Evolutionary conservation across 768 basidiomycete genomes (phyloP).

Genomic region (Kockovaella imperatae): DNA sequence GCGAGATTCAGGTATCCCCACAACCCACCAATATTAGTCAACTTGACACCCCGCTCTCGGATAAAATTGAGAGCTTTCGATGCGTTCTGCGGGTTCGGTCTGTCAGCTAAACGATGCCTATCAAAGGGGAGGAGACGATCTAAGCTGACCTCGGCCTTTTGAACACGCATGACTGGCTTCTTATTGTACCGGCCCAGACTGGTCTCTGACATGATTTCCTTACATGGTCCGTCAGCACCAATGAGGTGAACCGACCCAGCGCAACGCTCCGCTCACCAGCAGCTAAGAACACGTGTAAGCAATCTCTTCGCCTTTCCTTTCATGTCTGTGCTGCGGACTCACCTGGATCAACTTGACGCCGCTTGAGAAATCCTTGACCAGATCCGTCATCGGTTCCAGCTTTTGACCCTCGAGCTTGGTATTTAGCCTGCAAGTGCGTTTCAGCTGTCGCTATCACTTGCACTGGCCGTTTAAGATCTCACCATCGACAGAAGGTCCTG

Average conservation of each 20-base stretch:
- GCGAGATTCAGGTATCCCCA: not conserved
- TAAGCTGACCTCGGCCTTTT: constrained; percentile 67
- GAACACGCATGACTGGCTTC: constrained; percentile 80
- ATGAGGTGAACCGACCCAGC: not conserved
- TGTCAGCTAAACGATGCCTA: not conserved
- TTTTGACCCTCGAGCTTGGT: constrained; percentile 81
- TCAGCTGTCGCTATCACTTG: not conserved
- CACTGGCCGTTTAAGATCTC: not conserved
- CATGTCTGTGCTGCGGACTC: constrained; percentile 57
- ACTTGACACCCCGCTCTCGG: constrained; percentile 80
- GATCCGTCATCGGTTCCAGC: constrained; percentile 77
- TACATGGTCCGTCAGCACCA: constrained; percentile 2
- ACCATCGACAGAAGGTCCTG: constrained; percentile 45
- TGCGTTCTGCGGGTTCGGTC: constrained; percentile 55
- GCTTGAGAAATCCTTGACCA: constrained; percentile 85
- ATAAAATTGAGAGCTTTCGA: constrained; percentile 95
- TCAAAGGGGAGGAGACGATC: not conserved
- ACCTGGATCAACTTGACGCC: constrained; percentile 92
- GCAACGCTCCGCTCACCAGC: constrained; percentile 1
- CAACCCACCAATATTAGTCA: constrained; percentile 74
- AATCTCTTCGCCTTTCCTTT: not conserved
- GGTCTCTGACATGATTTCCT: constrained; percentile 91
- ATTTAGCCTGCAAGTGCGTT: constrained; percentile 62
- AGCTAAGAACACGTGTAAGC: constrained; percentile 6
- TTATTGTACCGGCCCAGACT: constrained; percentile 93